Base-by-base conservation (phyloP, 1,139 yeast species). In the Blastobotrys malaysiensis region DNA sequence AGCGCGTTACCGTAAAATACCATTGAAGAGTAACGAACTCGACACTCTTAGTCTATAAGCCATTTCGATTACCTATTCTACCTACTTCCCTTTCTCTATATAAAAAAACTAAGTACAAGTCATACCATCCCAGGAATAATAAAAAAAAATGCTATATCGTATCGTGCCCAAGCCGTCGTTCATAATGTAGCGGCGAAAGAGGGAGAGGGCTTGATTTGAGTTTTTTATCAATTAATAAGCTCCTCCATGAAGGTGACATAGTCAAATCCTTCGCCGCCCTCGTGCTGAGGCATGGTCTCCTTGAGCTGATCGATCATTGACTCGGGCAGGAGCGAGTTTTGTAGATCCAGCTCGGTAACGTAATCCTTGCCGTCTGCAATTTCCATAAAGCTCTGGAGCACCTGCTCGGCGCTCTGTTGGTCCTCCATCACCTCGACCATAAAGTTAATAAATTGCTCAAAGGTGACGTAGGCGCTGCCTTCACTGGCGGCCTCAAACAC, bases 391-490 rank as follows among this genome's bases (percentile, higher is more conserved):
- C 76, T 70, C 52, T 69, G 70, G 48, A 67, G 63, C 1, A 73
- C 74, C 58, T 73, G 77, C 53, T 69, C 73, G 4, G 74, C 66
- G 6, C 74, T 67, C 48, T 70, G 70, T 52, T 71, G 73, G 55
- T 73, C 77, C 51, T 72, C 75, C 7, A 73, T 68, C 14, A 68
- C 73, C 43, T 69, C 72, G 11, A 72, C 74, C 75, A 73, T 70
- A 56, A 69, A 72, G 48, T 63, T 65, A 55, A 73, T 72, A 55
- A 73, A 73, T 55, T 72, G 73, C 55, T 70, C 74, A 60, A 70
- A 72, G 13, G 73, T 64, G 1, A 73, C 73, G 1, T 59, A 55
- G 2, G 59, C 60, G 19, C 56, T 54, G 1, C 65, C 67, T 11
- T 63, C 65, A 43, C 70, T 59, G 19, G 71, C 71, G 4, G 59